A percentile compares a stretch with the other conserved stretches of the same genome.
These are phyloP conservation scores for Blastocystis hominis DNA, from an alignment of 352 stramenopile species.

Conservation along the genomic window DNA sequence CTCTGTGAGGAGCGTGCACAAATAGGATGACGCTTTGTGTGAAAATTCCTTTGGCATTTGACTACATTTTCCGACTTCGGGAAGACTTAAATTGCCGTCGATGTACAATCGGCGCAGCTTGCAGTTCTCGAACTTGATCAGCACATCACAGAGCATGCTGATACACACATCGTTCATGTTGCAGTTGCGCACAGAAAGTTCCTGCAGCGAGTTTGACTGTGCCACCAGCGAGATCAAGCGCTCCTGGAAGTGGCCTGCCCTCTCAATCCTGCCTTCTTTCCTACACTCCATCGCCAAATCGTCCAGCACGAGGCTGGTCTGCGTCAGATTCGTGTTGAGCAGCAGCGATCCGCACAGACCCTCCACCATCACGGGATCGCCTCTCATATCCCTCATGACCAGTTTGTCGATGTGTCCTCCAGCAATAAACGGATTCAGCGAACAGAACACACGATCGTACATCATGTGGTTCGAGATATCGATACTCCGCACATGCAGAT, in stretches of 20 bases:
- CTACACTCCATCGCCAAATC: slow-evolving; percentile 21
- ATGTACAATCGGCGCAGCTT: not conserved
- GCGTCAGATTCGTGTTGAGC: not conserved
- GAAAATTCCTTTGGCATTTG: no score
- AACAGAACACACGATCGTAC: slow-evolving; percentile 6
- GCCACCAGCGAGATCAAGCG: slow-evolving; percentile 17
- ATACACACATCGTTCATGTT: slow-evolving; percentile 8
- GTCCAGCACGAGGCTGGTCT: not conserved
- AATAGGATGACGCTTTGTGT: not conserved
- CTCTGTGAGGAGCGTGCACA: not conserved
- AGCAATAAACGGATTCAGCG: slow-evolving; percentile 14
- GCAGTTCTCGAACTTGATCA: not conserved
- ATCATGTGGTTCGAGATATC: not conserved
- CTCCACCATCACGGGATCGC: not conserved
- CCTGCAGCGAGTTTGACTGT: not conserved
- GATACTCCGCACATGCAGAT: not conserved
- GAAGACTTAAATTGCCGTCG: slow-evolving; percentile 6
- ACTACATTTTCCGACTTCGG: slow-evolving; percentile 15
- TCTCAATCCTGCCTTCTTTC: no score
- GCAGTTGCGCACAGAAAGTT: not conserved
- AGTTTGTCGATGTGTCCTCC: not conserved
- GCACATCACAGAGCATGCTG: slow-evolving; percentile 29
- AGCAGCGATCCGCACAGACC: not conserved
- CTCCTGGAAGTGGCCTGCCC: not conserved
- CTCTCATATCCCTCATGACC: not conserved